These are phyloP conservation scores for Diatrype stigma DNA, from an alignment of 2,329 filamentous ascomycete genomes.

Conservation along the genomic window DNA sequence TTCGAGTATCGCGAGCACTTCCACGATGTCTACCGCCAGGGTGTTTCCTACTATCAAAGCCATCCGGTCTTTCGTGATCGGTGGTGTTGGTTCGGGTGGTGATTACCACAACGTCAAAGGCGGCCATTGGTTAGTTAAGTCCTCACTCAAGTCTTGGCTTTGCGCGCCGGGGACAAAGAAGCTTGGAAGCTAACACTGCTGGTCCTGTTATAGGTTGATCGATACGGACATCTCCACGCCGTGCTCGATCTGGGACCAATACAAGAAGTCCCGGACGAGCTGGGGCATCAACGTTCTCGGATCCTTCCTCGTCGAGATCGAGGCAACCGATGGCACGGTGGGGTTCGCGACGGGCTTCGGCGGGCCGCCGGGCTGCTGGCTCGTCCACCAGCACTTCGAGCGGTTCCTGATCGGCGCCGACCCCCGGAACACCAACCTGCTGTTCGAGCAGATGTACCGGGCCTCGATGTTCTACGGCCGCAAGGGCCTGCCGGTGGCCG, in stretches of 20 bases:
- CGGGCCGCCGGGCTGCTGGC: slow-evolving; percentile 89
- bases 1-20: neutral
- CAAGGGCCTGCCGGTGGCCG: slow-evolving; percentile 83
- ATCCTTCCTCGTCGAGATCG: slow-evolving; percentile 86
- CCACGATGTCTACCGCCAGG: slow-evolving; percentile 46
- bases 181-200: slow-evolving; percentile 20
- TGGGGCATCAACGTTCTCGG: slow-evolving; percentile 96
- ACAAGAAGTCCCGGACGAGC: slow-evolving; percentile 80
- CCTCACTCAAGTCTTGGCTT: neutral
- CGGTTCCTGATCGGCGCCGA: slow-evolving; percentile 86
- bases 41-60: slow-evolving; percentile 73
- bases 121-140: slow-evolving; percentile 55
- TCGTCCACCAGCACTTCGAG: slow-evolving; percentile 89
- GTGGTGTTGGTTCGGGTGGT: slow-evolving; percentile 58
- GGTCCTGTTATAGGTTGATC: slow-evolving; percentile 71
- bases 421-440: slow-evolving; percentile 82
- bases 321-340: slow-evolving; percentile 84
- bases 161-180: neutral
- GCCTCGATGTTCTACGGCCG: slow-evolving; percentile 95
- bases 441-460: slow-evolving; percentile 97
- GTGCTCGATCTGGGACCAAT: slow-evolving; percentile 85
- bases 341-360: slow-evolving; percentile 94
- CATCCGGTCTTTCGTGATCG: slow-evolving; percentile 68
- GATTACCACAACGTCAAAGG: slow-evolving; percentile 91
- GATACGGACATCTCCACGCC: slow-evolving; percentile 90